Evolutionary conservation across 768 basidiomycete genomes (phyloP).

Genomic region (Grammothele lineata): DNA sequence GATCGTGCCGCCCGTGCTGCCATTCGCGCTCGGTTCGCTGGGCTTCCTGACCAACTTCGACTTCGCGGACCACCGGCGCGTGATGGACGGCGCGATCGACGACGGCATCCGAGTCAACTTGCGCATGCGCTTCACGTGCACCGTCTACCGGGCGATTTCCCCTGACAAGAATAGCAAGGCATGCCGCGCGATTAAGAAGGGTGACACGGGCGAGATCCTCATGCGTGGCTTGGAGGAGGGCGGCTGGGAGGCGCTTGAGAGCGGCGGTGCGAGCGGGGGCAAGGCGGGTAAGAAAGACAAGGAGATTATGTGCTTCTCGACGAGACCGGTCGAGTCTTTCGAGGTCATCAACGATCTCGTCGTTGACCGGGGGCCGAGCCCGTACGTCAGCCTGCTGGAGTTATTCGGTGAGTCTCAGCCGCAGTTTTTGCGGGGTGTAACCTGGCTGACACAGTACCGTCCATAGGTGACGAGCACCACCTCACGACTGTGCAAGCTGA

Average conservation of each 20-base stretch:
- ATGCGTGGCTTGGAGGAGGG: conserved; percentile 88
- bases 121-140: conserved; percentile 99
- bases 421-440: background rate
- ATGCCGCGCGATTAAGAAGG: conserved; percentile 86
- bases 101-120: conserved; percentile 95
- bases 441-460: no score
- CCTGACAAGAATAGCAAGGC: conserved; percentile 58
- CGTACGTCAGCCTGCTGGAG: conserved; percentile 93
- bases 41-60: conserved; percentile 98
- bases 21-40: conserved; percentile 94
- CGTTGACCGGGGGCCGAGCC: conserved; percentile 96
- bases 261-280: conserved; percentile 53
- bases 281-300: conserved; percentile 70
- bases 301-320: conserved; percentile 98
- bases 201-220: conserved; percentile 92
- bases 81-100: conserved; percentile 87
- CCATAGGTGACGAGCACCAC: conserved; percentile 92
- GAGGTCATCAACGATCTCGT: conserved; percentile 96
- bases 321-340: conserved; percentile 91
- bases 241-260: conserved; percentile 97
- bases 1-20: conserved; percentile 96
- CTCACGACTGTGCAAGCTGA: conserved; percentile 99
- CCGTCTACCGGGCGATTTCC: conserved; percentile 89
- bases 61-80: conserved; percentile 77
- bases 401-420: conserved; percentile 67